Base-by-base conservation (phyloP, 495 filamentous ascomycete genomes). In the Hypoxylon crocopeplum region DNA sequence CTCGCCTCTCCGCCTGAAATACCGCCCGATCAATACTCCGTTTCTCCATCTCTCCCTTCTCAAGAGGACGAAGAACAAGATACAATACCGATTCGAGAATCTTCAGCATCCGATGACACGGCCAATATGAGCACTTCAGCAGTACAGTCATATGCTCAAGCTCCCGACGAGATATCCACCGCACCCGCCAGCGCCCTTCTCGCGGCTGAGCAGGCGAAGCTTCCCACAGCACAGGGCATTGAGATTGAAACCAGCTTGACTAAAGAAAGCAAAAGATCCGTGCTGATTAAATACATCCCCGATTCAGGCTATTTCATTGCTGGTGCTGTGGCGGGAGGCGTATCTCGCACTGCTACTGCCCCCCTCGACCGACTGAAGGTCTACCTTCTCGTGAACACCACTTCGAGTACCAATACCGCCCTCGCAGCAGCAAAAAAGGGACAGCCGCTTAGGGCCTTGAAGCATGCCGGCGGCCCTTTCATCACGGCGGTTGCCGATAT, bases 301-400 rank as follows among this genome's bases (percentile, higher is more conserved):
- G 79, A 83, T 75, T 74, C 90, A 97, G 93, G 93, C 79, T 98
- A 98, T 77, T 98, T 98, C 74, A 72, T 93, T 78, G 95, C 95
- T 61, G 94, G 94, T 73, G 94, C 91, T 60, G 77, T 96, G 48
- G 92, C 94, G 59, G 94, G 94, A 54, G 92, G 88, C 66, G 86
- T 96, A 48, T 97, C 93, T 53, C 85, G 94, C 57, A 97, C 94
- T 71, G 86, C 90, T 50, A 98, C 94, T 34, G 94, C 94, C 15
- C 94, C 94, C 42, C 85, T 98, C 72, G 94, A 98, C 75, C 92
- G 94, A 63, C 83, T 98, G 45, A 97, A 97, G 72, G 93, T 98
- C 51, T 98, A 95, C 72, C 86, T 98, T 36, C 96, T 98, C 66
- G 93, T 95, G 16, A 92, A 96, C 75, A 93, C 90, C 32, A 84